Evolutionary conservation across 1,139 yeast genomes (phyloP).

Genomic region (Kurtzmaniella quercitrusa): DNA sequence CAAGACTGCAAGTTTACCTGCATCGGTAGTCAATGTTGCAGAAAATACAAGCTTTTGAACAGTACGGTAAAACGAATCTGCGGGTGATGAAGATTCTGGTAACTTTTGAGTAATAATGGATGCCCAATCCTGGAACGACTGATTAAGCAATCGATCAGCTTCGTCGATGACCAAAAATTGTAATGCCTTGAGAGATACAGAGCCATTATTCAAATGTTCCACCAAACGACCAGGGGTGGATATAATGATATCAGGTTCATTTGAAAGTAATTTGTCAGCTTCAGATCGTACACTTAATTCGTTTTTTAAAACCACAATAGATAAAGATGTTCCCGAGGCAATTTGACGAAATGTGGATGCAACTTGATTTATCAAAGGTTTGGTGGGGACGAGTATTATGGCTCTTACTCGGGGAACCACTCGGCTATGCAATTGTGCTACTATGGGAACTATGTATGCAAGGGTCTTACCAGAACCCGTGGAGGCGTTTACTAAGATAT

Average conservation of each 20-base stretch:
- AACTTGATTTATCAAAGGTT: conserved; percentile 83
- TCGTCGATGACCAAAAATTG: conserved; percentile 84
- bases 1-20: conserved; percentile 75
- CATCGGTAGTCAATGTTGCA: conserved; percentile 92
- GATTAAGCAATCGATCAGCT: conserved; percentile 88
- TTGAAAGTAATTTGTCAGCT: conserved; percentile 38
- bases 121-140: conserved; percentile 87
- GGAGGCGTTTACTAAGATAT: conserved; percentile 84
- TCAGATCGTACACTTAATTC: conserved; percentile 67
- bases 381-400: conserved; percentile 82
- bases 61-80: conserved; percentile 9
- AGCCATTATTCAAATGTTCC: conserved; percentile 60
- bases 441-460: conserved; percentile 81
- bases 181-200: conserved; percentile 45
- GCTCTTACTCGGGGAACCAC: conserved; percentile 75
- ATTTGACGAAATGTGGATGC: conserved; percentile 56
- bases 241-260: conserved; percentile 72
- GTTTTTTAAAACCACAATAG: conserved; percentile 55
- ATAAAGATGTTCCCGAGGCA: conserved; percentile 63
- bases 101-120: background rate
- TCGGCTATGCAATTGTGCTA: conserved; percentile 61
- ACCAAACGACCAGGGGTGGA: conserved; percentile 94
- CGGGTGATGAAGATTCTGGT: background rate
- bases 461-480: conserved; percentile 97
- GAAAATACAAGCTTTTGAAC: conserved; percentile 72